Evolutionary conservation across 2,329 filamentous ascomycete genomes (phyloP), one percentile per base, ranked within the genome.

Genomic region (Neospermospora avenae): DNA sequence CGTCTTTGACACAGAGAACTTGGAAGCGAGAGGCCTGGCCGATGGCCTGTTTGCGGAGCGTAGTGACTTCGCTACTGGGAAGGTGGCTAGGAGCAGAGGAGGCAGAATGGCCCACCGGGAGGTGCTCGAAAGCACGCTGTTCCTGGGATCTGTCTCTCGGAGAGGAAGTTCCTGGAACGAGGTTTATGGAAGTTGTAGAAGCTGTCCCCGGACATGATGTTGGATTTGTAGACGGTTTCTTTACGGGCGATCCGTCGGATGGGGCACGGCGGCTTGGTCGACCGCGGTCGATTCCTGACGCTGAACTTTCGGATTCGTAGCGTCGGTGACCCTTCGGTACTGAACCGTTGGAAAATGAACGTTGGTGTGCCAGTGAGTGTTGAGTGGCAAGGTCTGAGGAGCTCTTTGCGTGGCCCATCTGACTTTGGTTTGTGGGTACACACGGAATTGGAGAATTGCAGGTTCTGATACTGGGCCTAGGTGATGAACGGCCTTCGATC

Each of bases 1-100:
- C 86, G 64, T 89, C 84, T 25, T 82, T 81, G 55, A 79, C 78
- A 49, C 75, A 77, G 22, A 89, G 77, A n/a, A 89, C 80, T 72
- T 88, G 84, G 63, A 89, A 89, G 31, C 83, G 78, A 39, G 81
- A 77, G 0, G 82, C 83, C 69, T 88, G 85, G 31, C 83, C 81
- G 39, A 84, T 74, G 1, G 86, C 86, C 69, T 88, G 85, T 64
- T 78, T 80, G 59, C 84, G 80, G 22, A 89, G 73, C 3, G 76
- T 74, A 10, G 72, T 72, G 14, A 84, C 70, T 57, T 88, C 85
- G 1, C 71, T 68, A 7, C 75, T 68, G 13, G 77, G 77, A 18
- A 88, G 69, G 49, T 77, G 76, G 31, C 74, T 74, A 0, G 72
- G 65, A 0, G 81, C 85, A n/a, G 86, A 80, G n/a, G 71, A 73